Evolutionary conservation across 345 rosid species (phyloP).

Genomic region (Hibiscus tridactylites): DNA sequence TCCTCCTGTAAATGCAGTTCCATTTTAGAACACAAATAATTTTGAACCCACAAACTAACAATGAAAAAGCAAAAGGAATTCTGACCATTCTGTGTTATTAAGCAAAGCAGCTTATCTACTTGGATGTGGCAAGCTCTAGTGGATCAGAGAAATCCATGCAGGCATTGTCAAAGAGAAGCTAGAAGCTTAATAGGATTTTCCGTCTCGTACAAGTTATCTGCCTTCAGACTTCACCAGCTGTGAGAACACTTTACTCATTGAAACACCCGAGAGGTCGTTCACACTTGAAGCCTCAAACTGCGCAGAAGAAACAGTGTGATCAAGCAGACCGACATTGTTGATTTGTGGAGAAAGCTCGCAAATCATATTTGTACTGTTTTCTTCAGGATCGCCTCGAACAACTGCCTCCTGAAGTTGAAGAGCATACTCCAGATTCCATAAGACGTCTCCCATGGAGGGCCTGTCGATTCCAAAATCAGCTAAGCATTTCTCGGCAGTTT

Average conservation of each 20-base stretch:
- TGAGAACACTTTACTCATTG: constrained; percentile 76
- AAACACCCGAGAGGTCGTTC: constrained; percentile 47
- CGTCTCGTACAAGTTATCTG: constrained; percentile 27
- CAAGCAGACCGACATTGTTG: constrained; percentile 40
- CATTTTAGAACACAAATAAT: background rate
- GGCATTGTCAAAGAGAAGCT: background rate
- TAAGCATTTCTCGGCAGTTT: constrained; percentile 87
- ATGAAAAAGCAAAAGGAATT: background rate
- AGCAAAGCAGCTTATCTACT: background rate
- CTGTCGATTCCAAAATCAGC: constrained; percentile 75
- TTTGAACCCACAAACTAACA: background rate
- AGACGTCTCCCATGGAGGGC: constrained; percentile 81
- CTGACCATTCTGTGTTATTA: background rate
- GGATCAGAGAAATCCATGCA: background rate
- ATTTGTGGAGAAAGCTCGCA: constrained; percentile 53
- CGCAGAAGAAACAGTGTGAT: constrained; percentile 19
- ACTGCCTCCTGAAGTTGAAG: constrained; percentile 72
- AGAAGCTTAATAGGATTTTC: background rate
- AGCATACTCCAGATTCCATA: constrained; percentile 87
- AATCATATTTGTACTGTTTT: constrained; percentile 63
- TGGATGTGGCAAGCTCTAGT: background rate
- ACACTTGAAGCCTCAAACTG: constrained; percentile 35
- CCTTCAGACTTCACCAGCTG: constrained; percentile 81
- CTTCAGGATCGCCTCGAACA: constrained; percentile 47
- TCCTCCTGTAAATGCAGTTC: background rate